These are phyloP conservation scores for Saccharomycopsis fodiens DNA, from an alignment of 805 yeast genomes.

Conservation along the genomic window DNA sequence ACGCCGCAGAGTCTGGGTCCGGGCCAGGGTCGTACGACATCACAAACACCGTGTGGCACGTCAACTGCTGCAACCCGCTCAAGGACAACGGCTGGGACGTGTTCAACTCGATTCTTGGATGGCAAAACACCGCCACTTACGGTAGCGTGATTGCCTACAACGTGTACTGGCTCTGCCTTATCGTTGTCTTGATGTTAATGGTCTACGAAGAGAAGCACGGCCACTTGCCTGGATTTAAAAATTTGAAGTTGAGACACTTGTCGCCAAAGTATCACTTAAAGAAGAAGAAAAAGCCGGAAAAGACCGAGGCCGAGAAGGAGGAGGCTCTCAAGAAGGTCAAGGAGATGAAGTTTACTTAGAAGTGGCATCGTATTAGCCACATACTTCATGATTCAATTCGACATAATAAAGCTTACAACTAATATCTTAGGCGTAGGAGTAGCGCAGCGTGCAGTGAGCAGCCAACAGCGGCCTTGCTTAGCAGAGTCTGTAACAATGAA, in stretches of 20 bases:
- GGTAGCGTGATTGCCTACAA: constrained; percentile 88
- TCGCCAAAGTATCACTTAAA: constrained; percentile 72
- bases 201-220: constrained; percentile 77
- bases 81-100: constrained; percentile 93
- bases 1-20: constrained; percentile 82
- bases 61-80: constrained; percentile 94
- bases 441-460: too few relatives aligned
- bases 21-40: constrained; percentile 95
- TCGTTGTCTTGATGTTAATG: constrained; percentile 50
- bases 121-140: constrained; percentile 94
- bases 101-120: constrained; percentile 86
- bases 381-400: too few relatives aligned
- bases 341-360: background rate
- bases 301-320: constrained; percentile 22
- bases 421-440: too few relatives aligned
- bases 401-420: too few relatives aligned
- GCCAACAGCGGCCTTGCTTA: too few relatives aligned
- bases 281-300: constrained; percentile 56
- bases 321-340: background rate
- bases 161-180: constrained; percentile 73
- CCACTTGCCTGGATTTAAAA: constrained; percentile 62
- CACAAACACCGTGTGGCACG: constrained; percentile 79
- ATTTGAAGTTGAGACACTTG: constrained; percentile 39
- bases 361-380: too few relatives aligned
- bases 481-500: too few relatives aligned